Percentiles rank a stretch among this genome's conserved stretches.
These are phyloP conservation scores for Cyberlindnera bimundalis DNA, from an alignment of 805 yeast genomes.

Conservation along the genomic window DNA sequence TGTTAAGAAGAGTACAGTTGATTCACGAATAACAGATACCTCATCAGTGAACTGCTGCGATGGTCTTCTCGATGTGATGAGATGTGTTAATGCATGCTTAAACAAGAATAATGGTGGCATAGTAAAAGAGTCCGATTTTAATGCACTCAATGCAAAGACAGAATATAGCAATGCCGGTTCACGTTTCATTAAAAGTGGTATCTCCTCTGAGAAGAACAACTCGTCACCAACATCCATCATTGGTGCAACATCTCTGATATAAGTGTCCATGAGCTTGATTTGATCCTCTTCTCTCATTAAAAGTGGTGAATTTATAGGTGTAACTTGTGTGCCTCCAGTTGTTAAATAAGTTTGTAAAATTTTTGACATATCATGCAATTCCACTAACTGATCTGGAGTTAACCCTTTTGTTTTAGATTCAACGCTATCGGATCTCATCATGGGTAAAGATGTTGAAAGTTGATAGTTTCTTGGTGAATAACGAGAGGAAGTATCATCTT, in stretches of 20 bases:
- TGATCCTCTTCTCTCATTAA: slow-evolving; percentile 8
- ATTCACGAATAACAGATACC: background rate
- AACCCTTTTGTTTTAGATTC: background rate
- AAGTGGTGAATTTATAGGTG: background rate
- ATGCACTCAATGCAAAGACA: slow-evolving; percentile 3
- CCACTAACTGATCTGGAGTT: background rate
- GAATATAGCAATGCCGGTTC: slow-evolving; percentile 7
- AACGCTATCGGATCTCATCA: slow-evolving; percentile 2
- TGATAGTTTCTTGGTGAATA: slow-evolving; percentile 9
- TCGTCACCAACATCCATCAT: slow-evolving; percentile 7
- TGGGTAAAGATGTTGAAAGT: slow-evolving; percentile 1
- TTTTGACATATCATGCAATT: slow-evolving; percentile 1
- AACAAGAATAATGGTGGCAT: slow-evolving; percentile 2
- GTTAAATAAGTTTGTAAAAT: background rate
- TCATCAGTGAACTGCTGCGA: background rate
- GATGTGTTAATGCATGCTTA: slow-evolving; percentile 4
- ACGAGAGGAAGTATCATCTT: background rate
- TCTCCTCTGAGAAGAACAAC: slow-evolving; percentile 5
- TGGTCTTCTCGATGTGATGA: background rate
- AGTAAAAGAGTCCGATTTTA: background rate
- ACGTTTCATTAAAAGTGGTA: slow-evolving; percentile 5
- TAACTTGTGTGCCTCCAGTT: background rate
- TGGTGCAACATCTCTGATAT: slow-evolving; percentile 6
- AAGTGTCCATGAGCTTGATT: slow-evolving; percentile 4
- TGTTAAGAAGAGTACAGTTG: slow-evolving; percentile 9